Evolutionary conservation across 305 asterid species (phyloP), one percentile per base, ranked within the genome.

Genomic region (Solanum hybrid): DNA sequence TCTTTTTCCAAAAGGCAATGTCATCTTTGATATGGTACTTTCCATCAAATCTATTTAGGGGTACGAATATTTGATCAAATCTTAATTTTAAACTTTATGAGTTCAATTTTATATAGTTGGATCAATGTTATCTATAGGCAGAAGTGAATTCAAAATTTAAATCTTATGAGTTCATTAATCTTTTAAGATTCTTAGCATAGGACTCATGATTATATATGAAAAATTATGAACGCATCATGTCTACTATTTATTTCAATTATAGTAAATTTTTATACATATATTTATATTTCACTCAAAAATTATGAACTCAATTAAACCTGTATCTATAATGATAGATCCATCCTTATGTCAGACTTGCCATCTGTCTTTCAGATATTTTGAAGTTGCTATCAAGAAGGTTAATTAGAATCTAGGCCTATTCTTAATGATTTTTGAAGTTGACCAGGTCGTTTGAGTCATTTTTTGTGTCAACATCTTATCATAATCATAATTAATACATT

Each of bases 351-450:
- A 60, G 26, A 17, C 12, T 20, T 60, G 11, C 0, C 75, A 69
- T 69, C 77, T 89, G 60, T 89, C 90, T 89, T 73, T 89, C 89
- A 36, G 91, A 91, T 72, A 16, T 75, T 72, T 27, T 22, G 8
- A 82, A 29, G 79, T 75, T 31, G 37, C 24, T 75, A 75, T 20
- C 38, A 31, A 31, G 80, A 75, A 75, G 80, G 14, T 75, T 75
- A 75, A 20, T 60, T 60, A 60, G 24, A 0, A 51, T 14, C n/a
- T 27, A 75, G 38, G 40, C 12, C 12, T 75, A 22, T 0, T 75
- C 38, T 31, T 75, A 75, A 16, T 75, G 38, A 31, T 75, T 75
- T 75, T 31, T 75, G 38, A 31, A 29, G 24, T 31, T 75, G 80
- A 75, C 38, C 13, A 75, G 22, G 24, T 73, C 24, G 12, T 56